A percentile compares a stretch with the other conserved stretches of the same genome.
phyloP scores from a whole-genome alignment of 345 rosid genomes.

The Arabis hirsuta region DNA sequence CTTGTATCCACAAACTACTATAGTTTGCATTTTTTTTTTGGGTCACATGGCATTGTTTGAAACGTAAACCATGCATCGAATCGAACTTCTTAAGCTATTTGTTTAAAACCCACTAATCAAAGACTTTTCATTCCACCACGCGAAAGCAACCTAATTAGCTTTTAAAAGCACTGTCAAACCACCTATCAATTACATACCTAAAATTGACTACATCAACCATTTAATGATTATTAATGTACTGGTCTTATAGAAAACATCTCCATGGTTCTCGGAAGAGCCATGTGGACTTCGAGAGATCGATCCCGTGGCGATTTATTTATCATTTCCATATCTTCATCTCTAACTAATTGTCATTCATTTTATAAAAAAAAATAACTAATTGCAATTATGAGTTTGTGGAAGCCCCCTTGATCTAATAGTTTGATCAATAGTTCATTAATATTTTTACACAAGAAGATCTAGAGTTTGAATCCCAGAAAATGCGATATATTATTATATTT shows the following conservation, averaged over 20 bases:
- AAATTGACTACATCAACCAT: constrained; percentile 2
- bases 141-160: not conserved
- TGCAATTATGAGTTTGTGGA: not conserved
- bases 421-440: too few relatives aligned
- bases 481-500: too few relatives aligned
- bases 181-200: not conserved
- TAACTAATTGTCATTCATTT: not conserved
- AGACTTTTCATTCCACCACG: not conserved
- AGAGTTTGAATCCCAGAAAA: too few relatives aligned
- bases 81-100: not conserved
- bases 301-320: constrained; percentile 11
- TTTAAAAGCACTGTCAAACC: not conserved
- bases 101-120: not conserved
- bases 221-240: constrained; percentile 1
- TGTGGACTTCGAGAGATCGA: constrained; percentile 16
- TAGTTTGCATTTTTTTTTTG: not conserved
- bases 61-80: not conserved
- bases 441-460: too few relatives aligned
- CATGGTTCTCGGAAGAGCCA: constrained; percentile 22
- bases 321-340: not conserved
- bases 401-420: too few relatives aligned
- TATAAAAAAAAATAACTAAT: too few relatives aligned
- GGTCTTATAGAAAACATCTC: not conserved
- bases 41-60: not conserved
- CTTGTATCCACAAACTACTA: not conserved